Percentiles rank a stretch among this genome's conserved stretches.
Conservation (phyloP, 805 yeast genomes). For the Yamadazyma phyllophila region DNA sequence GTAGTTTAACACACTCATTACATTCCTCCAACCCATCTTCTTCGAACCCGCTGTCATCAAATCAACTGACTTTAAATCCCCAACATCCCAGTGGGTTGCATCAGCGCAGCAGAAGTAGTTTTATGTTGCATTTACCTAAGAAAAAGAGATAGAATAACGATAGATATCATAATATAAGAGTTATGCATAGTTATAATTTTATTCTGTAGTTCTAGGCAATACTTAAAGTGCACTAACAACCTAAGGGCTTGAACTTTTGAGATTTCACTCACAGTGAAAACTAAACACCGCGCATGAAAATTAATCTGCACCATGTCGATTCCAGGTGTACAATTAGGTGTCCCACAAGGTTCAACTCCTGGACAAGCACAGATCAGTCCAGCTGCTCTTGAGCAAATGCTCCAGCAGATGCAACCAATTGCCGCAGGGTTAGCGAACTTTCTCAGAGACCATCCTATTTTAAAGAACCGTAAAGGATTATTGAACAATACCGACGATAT, state of each 20-base stretch:
- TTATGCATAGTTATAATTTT: too few species aligned
- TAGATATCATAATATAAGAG: not conserved
- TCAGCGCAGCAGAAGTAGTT: slow-evolving; percentile 1
- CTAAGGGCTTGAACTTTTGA: too few species aligned
- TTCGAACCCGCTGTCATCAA: not conserved
- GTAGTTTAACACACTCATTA: not conserved
- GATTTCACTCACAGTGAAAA: not conserved
- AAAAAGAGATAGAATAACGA: not conserved
- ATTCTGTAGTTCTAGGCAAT: too few species aligned
- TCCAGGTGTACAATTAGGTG: slow-evolving; percentile 16
- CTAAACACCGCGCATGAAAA: not conserved
- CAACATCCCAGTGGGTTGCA: not conserved
- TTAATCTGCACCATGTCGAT: slow-evolving; percentile 12
- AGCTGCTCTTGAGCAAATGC: slow-evolving; percentile 11
- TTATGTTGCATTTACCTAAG: slow-evolving; percentile 7
- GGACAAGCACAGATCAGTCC: slow-evolving; percentile 5
- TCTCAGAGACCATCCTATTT: slow-evolving; percentile 59
- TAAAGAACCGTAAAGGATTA: slow-evolving; percentile 83
- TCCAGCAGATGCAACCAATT: slow-evolving; percentile 39
- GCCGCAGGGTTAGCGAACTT: slow-evolving; percentile 70
- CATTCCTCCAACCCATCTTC: not conserved
- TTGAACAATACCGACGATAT: slow-evolving; percentile 62
- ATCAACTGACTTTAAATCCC: too few species aligned
- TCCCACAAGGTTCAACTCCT: slow-evolving; percentile 8
- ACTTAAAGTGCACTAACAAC: too few species aligned